Evolutionary conservation across 805 yeast genomes (phyloP), one percentile per base, ranked within the genome.

Genomic region (Candida hungchunana): DNA sequence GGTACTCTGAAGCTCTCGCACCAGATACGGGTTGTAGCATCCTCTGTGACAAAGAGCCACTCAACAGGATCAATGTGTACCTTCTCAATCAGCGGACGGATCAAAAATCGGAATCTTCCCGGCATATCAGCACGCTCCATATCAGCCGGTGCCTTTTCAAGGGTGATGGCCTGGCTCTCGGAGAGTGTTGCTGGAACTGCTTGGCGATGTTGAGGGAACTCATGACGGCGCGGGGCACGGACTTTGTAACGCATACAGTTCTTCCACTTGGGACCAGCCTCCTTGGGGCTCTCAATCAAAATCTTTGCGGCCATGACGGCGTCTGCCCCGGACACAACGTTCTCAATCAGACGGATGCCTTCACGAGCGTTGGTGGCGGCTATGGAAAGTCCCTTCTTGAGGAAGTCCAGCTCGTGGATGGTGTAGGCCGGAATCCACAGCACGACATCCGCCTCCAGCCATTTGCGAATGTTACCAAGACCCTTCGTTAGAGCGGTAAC

Each of bases 401-500:
- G 63, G 47, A 68, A 78, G 35, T 78, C 82, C 46, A 81, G 62
- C 44, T 79, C 82, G 36, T 65, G 70, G 35, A 82, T 58, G 0
- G 85, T 69, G 57, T 75, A 68, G 35, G 75, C 51, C 17, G 84
- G 80, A 47, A 82, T 60, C 57, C 60, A 68, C 36, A 78, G 54
- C 43, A 59, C 58, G 20, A 69, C 55, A 3, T 62, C 64, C 53
- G 63, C 50, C 32, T 66, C 60, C 39, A 69, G 64, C 88, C 88
- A 82, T 47, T 75, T 60, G 51, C 75, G 76, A 50, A 82, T 66
- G 48, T 76, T 77, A 0, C 84, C 85, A 29, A 82, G 64, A 2
- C 87, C 90, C 36, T 79, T 73, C 14, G 77, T 76, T 42, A 82
- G 66, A 3, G 84, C 79, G 6, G 84, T 72, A 15, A 80, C 82